A percentile compares a stretch with the other conserved stretches of the same genome.
phyloP scores from a whole-genome alignment of 75 land plant species.

The Adiantum capillusveneris region DNA sequence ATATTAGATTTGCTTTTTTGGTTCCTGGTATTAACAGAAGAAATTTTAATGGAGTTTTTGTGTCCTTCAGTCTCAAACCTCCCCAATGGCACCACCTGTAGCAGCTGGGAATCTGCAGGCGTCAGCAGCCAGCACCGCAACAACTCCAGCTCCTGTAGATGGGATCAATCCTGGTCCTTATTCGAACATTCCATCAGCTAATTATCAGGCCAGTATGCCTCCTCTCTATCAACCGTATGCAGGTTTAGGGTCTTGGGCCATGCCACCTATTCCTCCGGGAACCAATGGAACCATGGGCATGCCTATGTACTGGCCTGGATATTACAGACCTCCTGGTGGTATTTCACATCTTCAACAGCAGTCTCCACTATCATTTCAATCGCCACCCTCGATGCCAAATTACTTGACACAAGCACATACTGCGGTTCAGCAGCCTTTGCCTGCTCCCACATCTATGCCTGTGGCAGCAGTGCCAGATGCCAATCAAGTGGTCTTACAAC shows the following conservation, averaged over 20 bases:
- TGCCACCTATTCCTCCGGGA: constrained; percentile 42
- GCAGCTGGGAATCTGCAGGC: too few species aligned
- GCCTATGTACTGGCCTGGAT: constrained; percentile 87
- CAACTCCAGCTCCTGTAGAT: constrained; percentile 33
- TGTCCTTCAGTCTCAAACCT: not conserved
- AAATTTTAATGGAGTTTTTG: too few species aligned
- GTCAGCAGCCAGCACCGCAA: not conserved
- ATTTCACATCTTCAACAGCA: constrained; percentile 48
- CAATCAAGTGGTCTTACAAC: not conserved
- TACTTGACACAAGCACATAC: constrained; percentile 24
- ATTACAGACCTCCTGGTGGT: constrained; percentile 46
- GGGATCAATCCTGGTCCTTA: constrained; percentile 26
- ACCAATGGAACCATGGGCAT: constrained; percentile 54
- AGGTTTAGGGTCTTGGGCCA: constrained; percentile 58
- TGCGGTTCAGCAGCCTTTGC: constrained; percentile 37
- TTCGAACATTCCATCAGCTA: constrained; percentile 31
- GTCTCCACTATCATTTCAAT: constrained; percentile 41
- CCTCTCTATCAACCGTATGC: constrained; percentile 62
- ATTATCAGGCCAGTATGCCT: constrained; percentile 36
- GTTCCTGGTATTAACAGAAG: too few species aligned
- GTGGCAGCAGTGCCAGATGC: not conserved
- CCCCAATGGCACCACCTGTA: too few species aligned
- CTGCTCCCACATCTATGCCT: not conserved
- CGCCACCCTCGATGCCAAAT: constrained; percentile 41
- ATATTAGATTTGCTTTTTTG: too few species aligned